These are phyloP conservation scores for Zymoseptoria pseudotritici DNA, from an alignment of 2,329 filamentous ascomycete genomes.

Conservation along the genomic window DNA sequence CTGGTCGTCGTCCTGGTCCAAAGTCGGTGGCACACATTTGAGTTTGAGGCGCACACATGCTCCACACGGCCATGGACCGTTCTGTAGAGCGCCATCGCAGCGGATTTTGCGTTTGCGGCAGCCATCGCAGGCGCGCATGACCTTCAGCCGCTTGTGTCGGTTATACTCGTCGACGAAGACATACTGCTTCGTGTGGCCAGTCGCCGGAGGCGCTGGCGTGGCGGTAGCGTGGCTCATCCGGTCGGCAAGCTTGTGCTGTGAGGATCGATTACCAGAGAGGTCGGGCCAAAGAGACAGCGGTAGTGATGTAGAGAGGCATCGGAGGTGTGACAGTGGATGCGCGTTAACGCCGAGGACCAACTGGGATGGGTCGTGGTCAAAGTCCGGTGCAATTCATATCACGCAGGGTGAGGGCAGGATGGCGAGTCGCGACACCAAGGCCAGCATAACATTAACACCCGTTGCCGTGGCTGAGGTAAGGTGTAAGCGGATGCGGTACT, in stretches of 20 bases:
- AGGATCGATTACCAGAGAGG: slow-evolving; percentile 3
- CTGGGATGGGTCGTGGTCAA: not conserved
- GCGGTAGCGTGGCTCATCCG: slow-evolving; percentile 14
- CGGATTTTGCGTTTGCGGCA: slow-evolving; percentile 95
- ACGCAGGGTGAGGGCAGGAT: not conserved
- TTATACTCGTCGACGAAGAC: slow-evolving; percentile 99
- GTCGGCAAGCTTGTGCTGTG: slow-evolving; percentile 5
- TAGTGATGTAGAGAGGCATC: slow-evolving; percentile 12
- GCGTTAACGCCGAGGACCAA: not conserved
- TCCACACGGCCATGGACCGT: slow-evolving; percentile 86
- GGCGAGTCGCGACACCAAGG: not conserved
- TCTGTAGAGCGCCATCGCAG: slow-evolving; percentile 93
- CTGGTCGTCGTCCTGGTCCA: slow-evolving; percentile 60
- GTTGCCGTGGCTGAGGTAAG: not conserved
- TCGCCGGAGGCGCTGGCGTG: slow-evolving; percentile 44
- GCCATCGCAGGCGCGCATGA: slow-evolving; percentile 95
- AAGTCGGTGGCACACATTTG: slow-evolving; percentile 83
- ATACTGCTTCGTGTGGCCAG: slow-evolving; percentile 89
- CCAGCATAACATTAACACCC: not conserved
- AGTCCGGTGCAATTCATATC: not conserved
- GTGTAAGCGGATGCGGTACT: not conserved
- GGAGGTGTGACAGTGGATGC: slow-evolving; percentile 1
- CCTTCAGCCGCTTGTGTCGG: slow-evolving; percentile 92
- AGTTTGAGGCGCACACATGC: slow-evolving; percentile 88
- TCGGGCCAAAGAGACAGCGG: slow-evolving; percentile 5